phyloP scores from a whole-genome alignment of 805 yeast species.

The Cyberlindnera euphorbiiphila region DNA sequence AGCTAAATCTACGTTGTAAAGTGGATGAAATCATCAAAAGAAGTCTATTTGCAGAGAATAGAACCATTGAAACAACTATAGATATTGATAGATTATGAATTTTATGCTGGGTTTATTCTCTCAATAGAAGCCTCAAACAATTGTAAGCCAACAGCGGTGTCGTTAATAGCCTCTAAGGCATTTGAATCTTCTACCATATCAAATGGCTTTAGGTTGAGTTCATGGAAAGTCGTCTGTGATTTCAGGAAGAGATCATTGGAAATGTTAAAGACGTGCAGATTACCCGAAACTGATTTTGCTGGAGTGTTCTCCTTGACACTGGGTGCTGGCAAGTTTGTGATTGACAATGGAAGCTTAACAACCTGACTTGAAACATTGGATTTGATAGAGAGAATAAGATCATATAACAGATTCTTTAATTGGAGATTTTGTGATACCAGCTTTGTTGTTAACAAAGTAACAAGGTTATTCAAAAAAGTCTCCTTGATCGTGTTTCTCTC shows the following conservation, averaged over 20 bases:
- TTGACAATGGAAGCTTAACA: constrained; percentile 27
- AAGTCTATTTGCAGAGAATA: constrained; percentile 23
- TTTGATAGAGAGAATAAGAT: constrained; percentile 53
- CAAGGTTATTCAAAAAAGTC: constrained; percentile 44
- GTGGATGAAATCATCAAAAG: constrained; percentile 38
- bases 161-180: constrained; percentile 44
- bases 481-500: constrained; percentile 42
- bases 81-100: constrained; percentile 36
- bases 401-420: constrained; percentile 54
- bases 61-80: constrained; percentile 38
- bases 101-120: constrained; percentile 38
- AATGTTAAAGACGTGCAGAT: constrained; percentile 22
- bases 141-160: constrained; percentile 49
- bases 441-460: constrained; percentile 41
- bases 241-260: constrained; percentile 26
- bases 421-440: constrained; percentile 44
- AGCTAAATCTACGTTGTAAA: constrained; percentile 50
- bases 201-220: constrained; percentile 43
- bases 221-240: constrained; percentile 30
- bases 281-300: constrained; percentile 6
- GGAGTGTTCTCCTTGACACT: neutral
- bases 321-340: constrained; percentile 23
- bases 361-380: constrained; percentile 27
- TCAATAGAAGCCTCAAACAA: constrained; percentile 51
- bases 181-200: constrained; percentile 58